Evolutionary conservation across 2,329 filamentous ascomycete species (phyloP), one percentile per base, ranked within the genome.

Genomic region (Stemphylium vesicarium): DNA sequence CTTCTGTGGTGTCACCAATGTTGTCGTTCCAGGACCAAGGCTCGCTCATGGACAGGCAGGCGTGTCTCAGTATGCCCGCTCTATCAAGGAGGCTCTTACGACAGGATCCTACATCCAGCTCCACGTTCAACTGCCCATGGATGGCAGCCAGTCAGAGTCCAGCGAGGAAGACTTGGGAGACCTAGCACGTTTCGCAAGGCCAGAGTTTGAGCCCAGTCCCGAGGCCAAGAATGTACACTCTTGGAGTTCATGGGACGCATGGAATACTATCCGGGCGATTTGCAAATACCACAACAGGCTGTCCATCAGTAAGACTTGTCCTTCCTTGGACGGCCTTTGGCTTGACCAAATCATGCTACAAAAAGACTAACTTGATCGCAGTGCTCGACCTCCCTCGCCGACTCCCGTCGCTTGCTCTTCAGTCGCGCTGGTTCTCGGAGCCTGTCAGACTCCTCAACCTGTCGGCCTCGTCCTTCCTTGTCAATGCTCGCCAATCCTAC

Each of bases 211-310:
- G 9, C 57, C 75, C 1, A 70, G 75, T 11, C 66, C 62, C 4
- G 62, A 75, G 31, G 66, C 68, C 6, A 78, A 80, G 29, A 56
- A 24, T 11, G 82, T 88, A 56, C 89, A 94, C 67, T 75, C 90
- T 0, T 95, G 91, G 75, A 88, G 88, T 48, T 84, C 88, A 2
- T 99, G 96, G 96, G 93, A 98, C 76, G 88, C 90, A 1, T 99
- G 95, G 95, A 89, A 99, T 73, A 82, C 88, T 18, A 89, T 99
- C 68, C 85, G 95, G 48, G 88, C 88, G 48, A 81, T 92, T 53
- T 97, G 92, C 83, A 89, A 88, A 78, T 98, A 99, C 77, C 89
- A 88, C 75, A 78, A 84, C 52, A 86, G 92, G 73, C 82, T 99
- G 33, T 89, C 87, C 68, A 86, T 97, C 76, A 91, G 94, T 96